Conservation (phyloP, 768 basidiomycete genomes). For the Boletus reticuloceps region DNA sequence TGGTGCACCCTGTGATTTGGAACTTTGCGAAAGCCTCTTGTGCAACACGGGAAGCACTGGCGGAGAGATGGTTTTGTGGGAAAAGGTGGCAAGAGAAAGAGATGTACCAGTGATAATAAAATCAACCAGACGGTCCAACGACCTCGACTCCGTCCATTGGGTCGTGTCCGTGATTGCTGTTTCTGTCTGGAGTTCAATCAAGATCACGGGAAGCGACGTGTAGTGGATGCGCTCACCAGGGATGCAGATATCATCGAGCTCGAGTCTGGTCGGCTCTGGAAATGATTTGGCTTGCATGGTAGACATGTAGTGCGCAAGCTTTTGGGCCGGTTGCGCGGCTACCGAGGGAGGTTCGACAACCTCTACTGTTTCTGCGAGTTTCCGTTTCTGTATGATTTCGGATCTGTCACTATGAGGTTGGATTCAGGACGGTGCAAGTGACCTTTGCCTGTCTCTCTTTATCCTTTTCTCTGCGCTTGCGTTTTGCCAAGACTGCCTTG, state of each 20-base stretch:
- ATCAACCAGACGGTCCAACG: conserved; percentile 64
- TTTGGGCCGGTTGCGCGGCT: conserved; percentile 54
- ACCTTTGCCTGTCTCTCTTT: conserved; percentile 75
- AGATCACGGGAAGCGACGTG: conserved; percentile 28
- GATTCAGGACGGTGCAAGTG: conserved; percentile 13
- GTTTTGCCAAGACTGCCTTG: conserved; percentile 44
- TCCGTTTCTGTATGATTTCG: conserved; percentile 51
- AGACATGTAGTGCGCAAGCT: conserved; percentile 62
- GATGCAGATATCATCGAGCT: conserved; percentile 76
- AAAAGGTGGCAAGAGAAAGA: neutral
- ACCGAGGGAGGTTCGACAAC: conserved; percentile 41
- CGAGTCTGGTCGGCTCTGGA: conserved; percentile 66
- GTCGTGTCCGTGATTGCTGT: conserved; percentile 74
- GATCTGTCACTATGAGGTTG: conserved; percentile 8
- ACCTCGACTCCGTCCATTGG: conserved; percentile 67
- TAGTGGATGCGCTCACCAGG: conserved; percentile 54
- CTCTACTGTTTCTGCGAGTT: conserved; percentile 48
- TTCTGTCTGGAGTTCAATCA: conserved; percentile 60
- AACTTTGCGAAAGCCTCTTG: conserved; percentile 68
- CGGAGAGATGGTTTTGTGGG: neutral
- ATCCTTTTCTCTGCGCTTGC: conserved; percentile 71
- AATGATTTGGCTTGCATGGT: conserved; percentile 68
- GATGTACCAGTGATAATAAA: conserved; percentile 73
- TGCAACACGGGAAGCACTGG: conserved; percentile 66
- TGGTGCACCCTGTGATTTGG: conserved; percentile 80